Conservation (phyloP, 2,329 filamentous ascomycete genomes). For the Ambrosiella xylebori region DNA sequence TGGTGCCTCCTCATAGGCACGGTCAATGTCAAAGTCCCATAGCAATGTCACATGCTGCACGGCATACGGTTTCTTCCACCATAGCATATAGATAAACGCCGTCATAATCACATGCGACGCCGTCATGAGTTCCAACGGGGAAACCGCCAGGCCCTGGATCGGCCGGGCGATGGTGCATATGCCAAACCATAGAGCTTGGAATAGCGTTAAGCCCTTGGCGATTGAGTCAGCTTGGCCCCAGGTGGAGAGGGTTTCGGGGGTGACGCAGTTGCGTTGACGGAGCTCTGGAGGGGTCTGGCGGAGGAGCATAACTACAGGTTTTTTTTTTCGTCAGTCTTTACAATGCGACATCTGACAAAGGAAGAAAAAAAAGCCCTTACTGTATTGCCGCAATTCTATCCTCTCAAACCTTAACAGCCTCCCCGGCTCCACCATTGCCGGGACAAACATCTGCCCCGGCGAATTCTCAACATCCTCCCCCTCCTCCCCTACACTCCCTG, state of each 20-base stretch:
- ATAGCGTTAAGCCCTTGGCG: constrained; percentile 20
- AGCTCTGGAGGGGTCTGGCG: neutral
- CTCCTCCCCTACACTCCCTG: neutral
- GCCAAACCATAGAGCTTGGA: constrained; percentile 24
- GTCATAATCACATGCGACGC: neutral
- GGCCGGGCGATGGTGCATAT: constrained; percentile 20
- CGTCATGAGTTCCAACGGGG: constrained; percentile 14
- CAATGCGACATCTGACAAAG: neutral
- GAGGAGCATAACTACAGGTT: neutral
- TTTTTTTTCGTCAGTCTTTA: neutral
- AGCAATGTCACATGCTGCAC: neutral
- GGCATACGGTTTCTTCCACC: constrained; percentile 20
- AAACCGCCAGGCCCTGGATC: constrained; percentile 13
- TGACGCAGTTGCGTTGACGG: constrained; percentile 7
- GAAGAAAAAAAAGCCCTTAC: neutral
- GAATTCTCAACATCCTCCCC: neutral
- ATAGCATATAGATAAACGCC: constrained; percentile 20
- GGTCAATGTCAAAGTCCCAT: neutral
- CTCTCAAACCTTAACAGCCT: neutral
- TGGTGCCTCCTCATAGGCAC: no score
- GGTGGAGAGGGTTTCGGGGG: constrained; percentile 18
- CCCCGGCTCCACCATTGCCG: neutral
- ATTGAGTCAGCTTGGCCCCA: constrained; percentile 22
- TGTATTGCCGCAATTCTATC: constrained; percentile 5
- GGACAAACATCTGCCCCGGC: neutral